phyloP scores from a whole-genome alignment of 208 protist genomes.

The Wallacemonas sp. region DNA sequence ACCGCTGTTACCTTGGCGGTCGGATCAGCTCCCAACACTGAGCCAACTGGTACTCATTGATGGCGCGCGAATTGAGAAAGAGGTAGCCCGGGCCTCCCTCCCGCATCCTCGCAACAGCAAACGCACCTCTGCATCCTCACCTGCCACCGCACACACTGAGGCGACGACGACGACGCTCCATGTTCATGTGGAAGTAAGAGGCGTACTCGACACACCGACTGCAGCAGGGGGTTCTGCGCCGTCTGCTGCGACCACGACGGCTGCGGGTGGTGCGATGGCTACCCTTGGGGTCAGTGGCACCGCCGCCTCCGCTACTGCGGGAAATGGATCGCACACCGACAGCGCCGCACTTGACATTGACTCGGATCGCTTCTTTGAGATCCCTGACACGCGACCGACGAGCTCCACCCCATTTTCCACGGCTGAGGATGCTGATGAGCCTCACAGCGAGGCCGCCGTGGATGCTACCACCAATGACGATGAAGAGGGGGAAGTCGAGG shows the following conservation, averaged over 20 bases:
- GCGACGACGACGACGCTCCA: too few relatives aligned
- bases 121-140: too few relatives aligned
- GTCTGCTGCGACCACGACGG: too few relatives aligned
- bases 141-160: too few relatives aligned
- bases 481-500: slow-evolving; percentile 15
- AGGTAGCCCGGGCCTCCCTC: too few relatives aligned
- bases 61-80: too few relatives aligned
- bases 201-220: too few relatives aligned
- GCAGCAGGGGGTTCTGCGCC: too few relatives aligned
- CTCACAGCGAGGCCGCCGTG: background rate
- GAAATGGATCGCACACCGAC: background rate
- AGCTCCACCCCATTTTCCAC: slow-evolving; percentile 3
- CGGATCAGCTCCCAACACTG: slow-evolving; percentile 24
- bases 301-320: background rate
- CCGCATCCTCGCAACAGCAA: too few relatives aligned
- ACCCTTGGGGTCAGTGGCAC: too few relatives aligned
- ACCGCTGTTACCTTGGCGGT: slow-evolving; percentile 32
- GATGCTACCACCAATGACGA: slow-evolving; percentile 12
- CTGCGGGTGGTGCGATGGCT: too few relatives aligned
- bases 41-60: slow-evolving; percentile 24
- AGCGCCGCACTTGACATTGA: slow-evolving; percentile 1
- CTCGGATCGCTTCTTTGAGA: slow-evolving; percentile 12
- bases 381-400: background rate
- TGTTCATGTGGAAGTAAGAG: too few relatives aligned
- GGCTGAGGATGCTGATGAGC: background rate